Evolutionary conservation across 2,329 filamentous ascomycete genomes (phyloP).

Genomic region (Alternaria sp.): DNA sequence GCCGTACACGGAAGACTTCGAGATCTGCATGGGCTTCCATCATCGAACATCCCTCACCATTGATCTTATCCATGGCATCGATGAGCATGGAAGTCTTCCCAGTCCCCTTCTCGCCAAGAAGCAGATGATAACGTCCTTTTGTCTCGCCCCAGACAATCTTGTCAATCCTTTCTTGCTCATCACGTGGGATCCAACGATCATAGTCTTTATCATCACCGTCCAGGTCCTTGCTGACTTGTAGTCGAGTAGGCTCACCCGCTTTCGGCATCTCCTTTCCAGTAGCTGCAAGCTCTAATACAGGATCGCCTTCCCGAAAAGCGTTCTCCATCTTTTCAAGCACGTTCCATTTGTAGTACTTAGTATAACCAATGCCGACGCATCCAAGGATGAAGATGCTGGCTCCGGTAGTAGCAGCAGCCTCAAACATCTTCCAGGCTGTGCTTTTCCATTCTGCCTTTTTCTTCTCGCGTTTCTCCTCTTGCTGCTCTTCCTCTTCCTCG

Average conservation of each 20-base stretch:
- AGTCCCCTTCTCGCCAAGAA: slow-evolving; percentile 94
- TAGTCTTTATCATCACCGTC: slow-evolving; percentile 57
- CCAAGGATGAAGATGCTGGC: slow-evolving; percentile 59
- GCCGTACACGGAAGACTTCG: slow-evolving; percentile 90
- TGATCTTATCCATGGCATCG: slow-evolving; percentile 90
- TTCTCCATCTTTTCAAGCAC: slow-evolving; percentile 92
- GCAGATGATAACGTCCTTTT: slow-evolving; percentile 84
- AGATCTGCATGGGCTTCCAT: slow-evolving; percentile 94
- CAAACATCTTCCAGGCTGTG: slow-evolving; percentile 60
- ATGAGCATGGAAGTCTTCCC: slow-evolving; percentile 97
- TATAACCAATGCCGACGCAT: slow-evolving; percentile 56
- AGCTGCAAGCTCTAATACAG: slow-evolving; percentile 73
- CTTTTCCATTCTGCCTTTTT: slow-evolving; percentile 40
- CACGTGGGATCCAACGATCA: slow-evolving; percentile 80
- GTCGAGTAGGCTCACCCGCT: slow-evolving; percentile 25
- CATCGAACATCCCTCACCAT: slow-evolving; percentile 90
- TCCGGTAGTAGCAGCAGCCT: slow-evolving; percentile 58
- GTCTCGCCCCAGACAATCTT: slow-evolving; percentile 77
- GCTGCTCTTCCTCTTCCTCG: slow-evolving; percentile 19
- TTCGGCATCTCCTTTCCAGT: slow-evolving; percentile 42
- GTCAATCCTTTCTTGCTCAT: slow-evolving; percentile 83
- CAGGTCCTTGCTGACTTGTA: slow-evolving; percentile 19
- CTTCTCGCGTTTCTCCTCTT: slow-evolving; percentile 14
- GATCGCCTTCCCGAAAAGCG: slow-evolving; percentile 91
- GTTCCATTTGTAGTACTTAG: slow-evolving; percentile 77